Evolutionary conservation across 2,329 filamentous ascomycete species (phyloP).

Genomic region (Cytospora schulzeri): DNA sequence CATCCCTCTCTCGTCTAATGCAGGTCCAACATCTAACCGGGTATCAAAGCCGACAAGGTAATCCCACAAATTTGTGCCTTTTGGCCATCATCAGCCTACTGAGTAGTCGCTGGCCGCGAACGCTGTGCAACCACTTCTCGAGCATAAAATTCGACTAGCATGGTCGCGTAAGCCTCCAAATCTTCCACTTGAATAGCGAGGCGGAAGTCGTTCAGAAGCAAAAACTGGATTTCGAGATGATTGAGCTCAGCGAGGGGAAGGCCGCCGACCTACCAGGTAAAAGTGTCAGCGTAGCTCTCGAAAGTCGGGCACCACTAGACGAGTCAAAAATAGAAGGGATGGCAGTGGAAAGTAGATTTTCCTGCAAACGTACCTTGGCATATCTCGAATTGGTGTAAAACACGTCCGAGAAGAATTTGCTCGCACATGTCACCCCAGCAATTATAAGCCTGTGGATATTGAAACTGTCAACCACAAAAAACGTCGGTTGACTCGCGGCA

Average conservation of each 20-base stretch:
- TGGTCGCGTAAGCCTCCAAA: conserved; percentile 94
- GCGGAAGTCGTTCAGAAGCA: conserved; percentile 93
- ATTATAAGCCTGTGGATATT: conserved; percentile 98
- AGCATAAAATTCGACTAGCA: conserved; percentile 97
- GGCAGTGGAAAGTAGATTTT: not conserved
- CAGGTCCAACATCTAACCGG: conserved; percentile 38
- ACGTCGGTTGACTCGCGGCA: conserved; percentile 47
- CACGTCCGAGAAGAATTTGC: conserved; percentile 98
- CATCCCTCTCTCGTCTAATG: conserved; percentile 16
- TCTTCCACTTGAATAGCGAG: conserved; percentile 93
- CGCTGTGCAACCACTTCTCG: conserved; percentile 71
- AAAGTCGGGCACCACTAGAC: not conserved
- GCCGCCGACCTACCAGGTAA: conserved; percentile 74
- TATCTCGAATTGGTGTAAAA: conserved; percentile 99
- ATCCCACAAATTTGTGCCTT: conserved; percentile 12
- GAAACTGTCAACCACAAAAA: conserved; percentile 96
- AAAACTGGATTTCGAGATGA: conserved; percentile 92
- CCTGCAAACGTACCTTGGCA: conserved; percentile 73
- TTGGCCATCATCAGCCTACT: conserved; percentile 3
- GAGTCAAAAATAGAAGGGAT: conserved; percentile 3
- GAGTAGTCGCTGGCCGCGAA: conserved; percentile 8
- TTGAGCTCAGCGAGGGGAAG: conserved; percentile 91
- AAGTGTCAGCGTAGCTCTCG: not conserved
- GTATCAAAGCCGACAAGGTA: conserved; percentile 37
- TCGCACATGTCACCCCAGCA: conserved; percentile 94